Evolutionary conservation across 116 monocot species (phyloP), one percentile per base, ranked within the genome.

Genomic region (Iris pallida): DNA sequence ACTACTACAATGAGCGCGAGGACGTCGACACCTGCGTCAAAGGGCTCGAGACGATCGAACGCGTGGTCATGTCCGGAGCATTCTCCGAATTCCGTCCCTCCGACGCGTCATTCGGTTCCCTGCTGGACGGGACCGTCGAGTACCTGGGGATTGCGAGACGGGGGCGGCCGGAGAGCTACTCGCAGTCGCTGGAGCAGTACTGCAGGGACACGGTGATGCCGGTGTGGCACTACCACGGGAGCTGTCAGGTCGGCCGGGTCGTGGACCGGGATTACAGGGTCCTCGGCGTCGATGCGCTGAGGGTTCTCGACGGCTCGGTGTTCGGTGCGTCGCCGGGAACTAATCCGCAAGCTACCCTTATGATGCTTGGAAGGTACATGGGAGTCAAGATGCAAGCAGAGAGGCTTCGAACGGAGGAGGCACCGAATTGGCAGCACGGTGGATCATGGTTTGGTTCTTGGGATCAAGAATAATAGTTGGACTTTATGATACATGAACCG

Each of bases 161-260:
- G 7, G 44, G 69, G 18, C 80, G 70, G 69, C 75, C 82, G 42
- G 78, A 59, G 16, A 80, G 82, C 69, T 79, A 71, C 55, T 82
- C 89, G 5, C 76, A 8, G 47, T 80, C 82, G 15, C 52, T 82
- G 47, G 86, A 82, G 68, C 78, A 80, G 73, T 89, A 60, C 71
- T 89, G 89, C 63, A 77, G 63, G 49, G 83, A 80, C 75, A 80
- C 89, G 2, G 86, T 89, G 43, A 71, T 80, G 72, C 82, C 86
- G 7, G 80, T 83, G 43, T 89, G 89, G 89, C 89, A 89, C 64
- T 89, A 89, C 71, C 89, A 89, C 47, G 89, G 89, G 12, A 85
- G 89, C 0, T 85, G 82, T 57, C 74, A 74, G 51, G 65, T 75
- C 0, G 80, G 75, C 5, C 43, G 42, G 40, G 86, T 89, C 3